Base-by-base conservation (phyloP, 2,329 filamentous ascomycete genomes). In the Lecanicillium sp. region DNA sequence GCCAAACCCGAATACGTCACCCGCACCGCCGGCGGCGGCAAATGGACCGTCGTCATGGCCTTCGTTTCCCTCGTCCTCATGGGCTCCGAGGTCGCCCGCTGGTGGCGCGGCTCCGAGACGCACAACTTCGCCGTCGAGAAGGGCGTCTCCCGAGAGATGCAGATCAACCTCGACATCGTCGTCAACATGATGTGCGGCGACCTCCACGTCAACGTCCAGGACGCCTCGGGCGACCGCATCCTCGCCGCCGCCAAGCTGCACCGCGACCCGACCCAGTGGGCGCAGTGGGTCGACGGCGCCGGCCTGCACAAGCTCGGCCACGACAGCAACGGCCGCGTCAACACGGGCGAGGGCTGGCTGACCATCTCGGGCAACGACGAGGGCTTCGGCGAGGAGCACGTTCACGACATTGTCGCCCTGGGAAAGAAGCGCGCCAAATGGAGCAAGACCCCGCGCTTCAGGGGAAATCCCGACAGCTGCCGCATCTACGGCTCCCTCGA, bases 141-240 rank as follows among this genome's bases (percentile, higher is more conserved):
- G 68, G 88, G 88, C 56, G 78, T 98, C 32, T 85, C 86, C 3
- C 89, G 89, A 67, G 78, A 83, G 53, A 79, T 98, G 65, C 90
- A 97, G 68, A 86, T 98, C 69, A 98, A 98, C 71, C 73, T 98
- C 50, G 93, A 98, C 67, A 75, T 94, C n/a, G 87, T 97, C 5
- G 76, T 98, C 41, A 77, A 77, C 44, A 98, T 98, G 93, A 72
- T 77, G 57, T 98, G 93, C 73, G 70, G 76, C 49, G 85, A 94
- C 62, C 70, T 98, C n/a, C 87, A 95, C 69, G 75, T 98, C 67
- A 97, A 98, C 69, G 90, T 98, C 43, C 93, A 97, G 71, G 93
- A 98, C 66, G 90, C 91, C 2, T 82, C 89, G 0, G 90, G 93
- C 44, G 93, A 98, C 66, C 83, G 87, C 54, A 95, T 97, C 59